Base-by-base conservation (phyloP, 805 yeast species). In the Yarrowia sp. region DNA sequence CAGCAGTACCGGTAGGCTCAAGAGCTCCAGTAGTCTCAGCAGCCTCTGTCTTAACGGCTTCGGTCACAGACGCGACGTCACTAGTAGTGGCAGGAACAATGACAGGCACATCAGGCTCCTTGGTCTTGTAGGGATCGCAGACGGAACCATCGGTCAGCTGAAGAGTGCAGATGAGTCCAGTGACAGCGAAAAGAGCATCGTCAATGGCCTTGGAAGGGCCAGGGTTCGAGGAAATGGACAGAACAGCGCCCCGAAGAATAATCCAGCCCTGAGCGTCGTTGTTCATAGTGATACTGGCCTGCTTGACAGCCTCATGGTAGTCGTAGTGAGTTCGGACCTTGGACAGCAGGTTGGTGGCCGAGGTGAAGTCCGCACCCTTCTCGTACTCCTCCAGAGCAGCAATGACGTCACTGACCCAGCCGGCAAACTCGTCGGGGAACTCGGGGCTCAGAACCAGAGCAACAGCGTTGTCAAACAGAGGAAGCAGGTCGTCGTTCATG, bases 71-170 rank as follows among this genome's bases (percentile, higher is more conserved):
- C 7, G 32, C 32, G 7, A 26, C 32, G 7, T 26, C 32, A 26
- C 32, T 5, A 5, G 32, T 26, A 26, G 32, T 26, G 32, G 32
- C 32, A n/a, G 46, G 46, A 2, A n/a, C 46, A 15, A 26, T 26
- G 32, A 26, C 32, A 26, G 32, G 32, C 32, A 26, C 14, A 19
- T 5, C 49, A 9, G 22, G 32, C 14, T 10, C 49, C 4, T 5
- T 7, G 14, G 49, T 45, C 49, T 45, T 16, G 49, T 45, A 45
- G 11, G 49, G 49, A 8, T 45, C 49, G 19, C 49, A 45, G 9
- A 45, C 49, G 12, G 49, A 19, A 19, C 49, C 49, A 8, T 45
- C 49, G 15, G 49, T 45, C 32, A 45, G 49, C 32, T 45, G 49
- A 11, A 45, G 49, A 45, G 49, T 45, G 49, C 49, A 45, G 8